Conservation (phyloP, 169 alveolate species). For the Eimeria tenella region DNA sequence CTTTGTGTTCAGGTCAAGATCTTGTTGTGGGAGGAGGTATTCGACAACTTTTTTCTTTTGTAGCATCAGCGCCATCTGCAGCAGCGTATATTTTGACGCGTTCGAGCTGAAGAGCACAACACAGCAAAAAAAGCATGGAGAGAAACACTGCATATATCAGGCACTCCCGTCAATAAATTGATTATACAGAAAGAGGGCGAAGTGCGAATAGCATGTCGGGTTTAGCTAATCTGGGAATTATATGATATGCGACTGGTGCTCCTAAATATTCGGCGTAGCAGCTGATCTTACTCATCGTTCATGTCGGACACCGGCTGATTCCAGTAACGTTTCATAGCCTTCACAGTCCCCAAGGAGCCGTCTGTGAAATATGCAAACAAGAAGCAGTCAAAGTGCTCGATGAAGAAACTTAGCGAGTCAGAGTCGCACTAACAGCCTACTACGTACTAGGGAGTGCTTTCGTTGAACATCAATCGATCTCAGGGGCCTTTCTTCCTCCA, state of each 20-base stretch:
- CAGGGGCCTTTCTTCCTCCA: too few species aligned
- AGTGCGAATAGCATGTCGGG: too few species aligned
- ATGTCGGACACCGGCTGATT: slow-evolving; percentile 77
- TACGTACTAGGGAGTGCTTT: neutral
- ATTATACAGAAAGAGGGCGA: too few species aligned
- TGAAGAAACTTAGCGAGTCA: neutral
- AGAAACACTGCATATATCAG: neutral
- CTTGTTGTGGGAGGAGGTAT: slow-evolving; percentile 75
- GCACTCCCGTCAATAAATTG: too few species aligned
- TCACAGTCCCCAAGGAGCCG: slow-evolving; percentile 71
- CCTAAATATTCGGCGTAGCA: neutral
- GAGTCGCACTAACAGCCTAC: neutral
- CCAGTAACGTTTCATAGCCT: slow-evolving; percentile 74
- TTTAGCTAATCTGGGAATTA: too few species aligned
- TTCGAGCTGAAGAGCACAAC: slow-evolving; percentile 54
- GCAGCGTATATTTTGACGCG: slow-evolving; percentile 71
- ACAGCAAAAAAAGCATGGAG: neutral
- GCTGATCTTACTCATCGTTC: slow-evolving; percentile 65
- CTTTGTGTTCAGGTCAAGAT: slow-evolving; percentile 72
- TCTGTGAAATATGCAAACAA: neutral
- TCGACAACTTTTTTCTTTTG: slow-evolving; percentile 73
- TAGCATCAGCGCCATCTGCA: slow-evolving; percentile 77
- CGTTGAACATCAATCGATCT: neutral
- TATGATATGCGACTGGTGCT: neutral
- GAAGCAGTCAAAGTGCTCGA: too few species aligned